These are phyloP conservation scores for Coffea humblotiana DNA, from an alignment of 305 asterid genomes.

Conservation along the genomic window DNA sequence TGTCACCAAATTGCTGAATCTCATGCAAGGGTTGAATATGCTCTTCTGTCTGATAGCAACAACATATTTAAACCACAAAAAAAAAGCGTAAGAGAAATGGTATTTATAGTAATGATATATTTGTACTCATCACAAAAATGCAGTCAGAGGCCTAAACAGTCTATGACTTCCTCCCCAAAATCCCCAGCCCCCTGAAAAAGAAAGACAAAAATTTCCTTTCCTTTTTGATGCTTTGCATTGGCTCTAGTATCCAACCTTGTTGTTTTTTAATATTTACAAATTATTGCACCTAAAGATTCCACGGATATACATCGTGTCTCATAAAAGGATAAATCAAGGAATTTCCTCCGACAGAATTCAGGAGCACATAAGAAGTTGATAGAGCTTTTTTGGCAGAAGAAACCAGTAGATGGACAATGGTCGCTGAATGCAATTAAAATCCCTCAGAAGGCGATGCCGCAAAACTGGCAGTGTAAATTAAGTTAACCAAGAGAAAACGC, in stretches of 20 bases:
- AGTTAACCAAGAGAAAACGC: too few relatives aligned
- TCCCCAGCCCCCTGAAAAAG: too few relatives aligned
- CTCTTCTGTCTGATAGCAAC: slow-evolving; percentile 43
- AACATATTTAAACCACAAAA: not conserved
- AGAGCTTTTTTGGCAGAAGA: not conserved
- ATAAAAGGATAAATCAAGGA: too few relatives aligned
- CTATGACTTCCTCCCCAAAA: not conserved
- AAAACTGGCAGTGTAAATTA: not conserved
- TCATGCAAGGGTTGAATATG: slow-evolving; percentile 47
- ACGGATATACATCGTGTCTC: too few relatives aligned
- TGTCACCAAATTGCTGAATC: slow-evolving; percentile 58
- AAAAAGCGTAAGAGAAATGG: not conserved
- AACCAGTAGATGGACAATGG: not conserved
- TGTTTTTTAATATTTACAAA: too few relatives aligned
- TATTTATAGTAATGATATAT: not conserved
- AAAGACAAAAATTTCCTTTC: not conserved
- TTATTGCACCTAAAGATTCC: too few relatives aligned
- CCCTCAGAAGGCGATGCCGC: not conserved
- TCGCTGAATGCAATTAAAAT: not conserved
- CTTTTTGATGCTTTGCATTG: not conserved
- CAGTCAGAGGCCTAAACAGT: not conserved
- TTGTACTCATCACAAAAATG: not conserved
- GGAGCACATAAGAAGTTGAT: too few relatives aligned
- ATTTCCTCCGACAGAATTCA: too few relatives aligned
- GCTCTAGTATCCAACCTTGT: not conserved